phyloP scores from a whole-genome alignment of 2,329 filamentous ascomycete genomes.

The Cladosporium cucumerinum region DNA sequence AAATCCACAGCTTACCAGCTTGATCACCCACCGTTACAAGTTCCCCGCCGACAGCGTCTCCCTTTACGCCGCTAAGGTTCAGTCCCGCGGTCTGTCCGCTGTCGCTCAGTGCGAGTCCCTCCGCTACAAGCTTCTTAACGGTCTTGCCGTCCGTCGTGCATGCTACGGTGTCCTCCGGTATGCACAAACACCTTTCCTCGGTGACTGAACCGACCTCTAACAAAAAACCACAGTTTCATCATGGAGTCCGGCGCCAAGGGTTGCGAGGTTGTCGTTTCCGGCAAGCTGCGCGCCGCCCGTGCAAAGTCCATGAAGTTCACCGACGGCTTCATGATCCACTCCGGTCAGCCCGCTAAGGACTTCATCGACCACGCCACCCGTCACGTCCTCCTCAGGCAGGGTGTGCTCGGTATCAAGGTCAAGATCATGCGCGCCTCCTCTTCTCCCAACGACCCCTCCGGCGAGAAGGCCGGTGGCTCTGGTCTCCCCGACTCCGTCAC shows the following conservation, averaged over 20 bases:
- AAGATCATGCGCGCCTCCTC: conserved; percentile 99
- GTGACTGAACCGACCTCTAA: conserved; percentile 10
- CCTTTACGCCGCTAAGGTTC: conserved; percentile 99
- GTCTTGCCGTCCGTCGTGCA: conserved; percentile 94
- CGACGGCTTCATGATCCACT: conserved; percentile 99
- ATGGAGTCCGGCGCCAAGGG: conserved; percentile 99
- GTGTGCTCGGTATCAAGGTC: conserved; percentile 99
- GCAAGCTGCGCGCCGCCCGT: conserved; percentile 97
- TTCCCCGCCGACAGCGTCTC: conserved; percentile 99
- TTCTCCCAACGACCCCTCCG: conserved; percentile 72
- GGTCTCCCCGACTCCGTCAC: conserved; percentile 96
- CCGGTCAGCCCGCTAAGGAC: conserved; percentile 97
- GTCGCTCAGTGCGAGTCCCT: conserved; percentile 99
- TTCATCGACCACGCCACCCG: conserved; percentile 99
- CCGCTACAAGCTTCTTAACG: conserved; percentile 99
- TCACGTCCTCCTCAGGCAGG: conserved; percentile 99
- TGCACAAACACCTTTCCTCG: background rate
- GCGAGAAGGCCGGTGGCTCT: conserved; percentile 97
- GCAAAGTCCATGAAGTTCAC: conserved; percentile 99
- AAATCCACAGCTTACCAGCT: conserved; percentile 71
- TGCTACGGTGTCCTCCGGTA: conserved; percentile 92
- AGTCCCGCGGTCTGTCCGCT: conserved; percentile 99
- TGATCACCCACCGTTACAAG: conserved; percentile 99
- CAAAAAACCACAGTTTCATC: conserved; percentile 69
- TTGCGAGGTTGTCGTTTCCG: conserved; percentile 98